Base-by-base conservation (phyloP, 345 rosid species). In the Eucalyptus virginea region DNA sequence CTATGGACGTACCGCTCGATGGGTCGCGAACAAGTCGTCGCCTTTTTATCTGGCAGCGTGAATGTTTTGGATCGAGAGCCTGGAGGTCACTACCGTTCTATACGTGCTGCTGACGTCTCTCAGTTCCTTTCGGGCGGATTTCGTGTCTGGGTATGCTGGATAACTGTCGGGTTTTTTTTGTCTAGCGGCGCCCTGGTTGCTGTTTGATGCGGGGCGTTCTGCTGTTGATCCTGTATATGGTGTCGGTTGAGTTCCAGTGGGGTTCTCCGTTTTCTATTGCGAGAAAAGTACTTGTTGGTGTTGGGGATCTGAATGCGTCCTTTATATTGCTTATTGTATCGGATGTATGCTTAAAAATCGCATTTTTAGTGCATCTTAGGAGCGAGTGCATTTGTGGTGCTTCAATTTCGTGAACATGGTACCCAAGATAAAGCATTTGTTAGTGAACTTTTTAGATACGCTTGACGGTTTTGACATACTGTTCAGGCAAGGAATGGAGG, bases 401-500 rank as follows among this genome's bases (percentile, higher is more conserved):
- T 34, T 56, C 62, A 5, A 3, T 23, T 21, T 37, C 47, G 81
- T 28, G n/a, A 12, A 40, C 21, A 10, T 6, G 11, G 83, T 40
- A 21, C 28, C 83, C 16, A 40, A 77, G 83, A 37, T 15, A 30
- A 21, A 15, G 62, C 62, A 50, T n/a, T n/a, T 5, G 62, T 17
- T 58, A 42, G 26, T 37, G 45, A 23, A 49, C 10, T 28, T 86
- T 60, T 24, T 6, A n/a, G 87, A 34, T 18, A 19, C 40, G 16
- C 32, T 91, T 89, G 88, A 77, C 67, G 45, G 26, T 19, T 62
- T 62, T 28, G 4, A 88, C 6, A 24, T 30, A 11, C 49, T 72
- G 34, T 91, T 91, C 93, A 97, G 99, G 99, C 60, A 96, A 93
- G 92, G 93, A 96, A 45, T 95, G 99, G 99, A 96, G 97, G 92